Base-by-base conservation (phyloP, 176 grass and related monocot species). In the Thalia dealbata region DNA sequence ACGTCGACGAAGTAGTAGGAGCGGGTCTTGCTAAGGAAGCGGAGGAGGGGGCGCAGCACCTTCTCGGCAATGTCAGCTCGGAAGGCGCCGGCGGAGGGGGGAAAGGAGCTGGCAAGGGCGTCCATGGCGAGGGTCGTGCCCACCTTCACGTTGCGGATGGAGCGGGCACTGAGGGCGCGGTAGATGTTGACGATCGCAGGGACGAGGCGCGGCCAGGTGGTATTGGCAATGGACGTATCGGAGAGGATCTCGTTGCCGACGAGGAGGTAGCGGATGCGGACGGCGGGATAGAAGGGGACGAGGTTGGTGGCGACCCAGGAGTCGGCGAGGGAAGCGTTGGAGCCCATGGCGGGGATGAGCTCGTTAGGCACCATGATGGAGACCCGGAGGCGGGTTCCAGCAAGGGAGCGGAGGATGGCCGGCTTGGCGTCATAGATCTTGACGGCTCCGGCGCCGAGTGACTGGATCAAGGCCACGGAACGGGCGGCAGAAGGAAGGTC, bases 341-440 rank as follows among this genome's bases (percentile, higher is more conserved):
- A 59, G 48, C 89, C 93, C 14, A 97, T 6, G 70, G 43, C 52
- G 24, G 79, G 71, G 74, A 97, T 92, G 84, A 82, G 18, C 41
- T 97, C 58, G 77, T 97, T 92, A 65, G 85, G 93, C 61, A 97
- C 93, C 93, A 97, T 97, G 81, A 97, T 92, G 66, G 93, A 90
- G 61, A 92, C 89, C 0, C 52, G 48, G 50, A 90, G 75, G 46
- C 26, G 43, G 12, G 93, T 92, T 0, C 84, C 75, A 6, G 89
- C 75, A 55, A 97, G 80, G 41, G 89, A 85, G 2, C 79, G 81
- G 25, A 97, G 93, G 54, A 92, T 87, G 58, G 14, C 69, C 21
- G 87, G 69, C 74, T 92, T 90, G 52, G 87, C 89, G 82, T 97
- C 83, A 67, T 97, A 97, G 61, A 97, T 88, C 85, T 97, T 97